These are phyloP conservation scores for Jatropha curcas DNA, from an alignment of 345 rosid species.

Conservation along the genomic window DNA sequence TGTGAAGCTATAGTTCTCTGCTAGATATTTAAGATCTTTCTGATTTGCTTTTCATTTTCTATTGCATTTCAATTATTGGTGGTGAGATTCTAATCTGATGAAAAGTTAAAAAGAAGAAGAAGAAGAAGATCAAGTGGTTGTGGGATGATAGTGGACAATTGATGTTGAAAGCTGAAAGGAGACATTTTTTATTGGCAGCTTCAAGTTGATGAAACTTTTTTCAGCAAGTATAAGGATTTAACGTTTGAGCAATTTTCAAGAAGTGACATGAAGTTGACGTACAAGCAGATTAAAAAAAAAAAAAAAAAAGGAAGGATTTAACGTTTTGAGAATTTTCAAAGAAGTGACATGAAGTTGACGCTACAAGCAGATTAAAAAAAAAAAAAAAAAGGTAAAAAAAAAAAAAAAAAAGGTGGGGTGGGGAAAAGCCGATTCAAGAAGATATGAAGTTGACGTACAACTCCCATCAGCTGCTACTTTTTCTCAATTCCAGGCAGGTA, in stretches of 20 bases:
- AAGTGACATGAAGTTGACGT: neutral
- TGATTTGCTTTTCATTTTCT: neutral
- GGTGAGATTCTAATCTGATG: neutral
- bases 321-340: no score
- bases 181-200: constrained; percentile 1
- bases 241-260: neutral
- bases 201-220: neutral
- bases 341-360: no score
- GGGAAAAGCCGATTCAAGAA: neutral
- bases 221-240: constrained; percentile 1
- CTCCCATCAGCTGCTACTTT: neutral
- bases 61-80: neutral
- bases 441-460: neutral
- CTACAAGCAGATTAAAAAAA: no score
- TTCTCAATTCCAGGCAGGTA: neutral
- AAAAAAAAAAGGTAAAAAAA: no score
- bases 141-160: neutral
- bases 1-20: neutral
- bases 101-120: neutral
- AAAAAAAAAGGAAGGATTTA: no score
- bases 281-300: no score
- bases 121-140: neutral
- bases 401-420: neutral
- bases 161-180: constrained; percentile 15
- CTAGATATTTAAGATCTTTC: neutral